Base-by-base conservation (phyloP, 352 stramenopile species). In the Pythium angustatum region DNA sequence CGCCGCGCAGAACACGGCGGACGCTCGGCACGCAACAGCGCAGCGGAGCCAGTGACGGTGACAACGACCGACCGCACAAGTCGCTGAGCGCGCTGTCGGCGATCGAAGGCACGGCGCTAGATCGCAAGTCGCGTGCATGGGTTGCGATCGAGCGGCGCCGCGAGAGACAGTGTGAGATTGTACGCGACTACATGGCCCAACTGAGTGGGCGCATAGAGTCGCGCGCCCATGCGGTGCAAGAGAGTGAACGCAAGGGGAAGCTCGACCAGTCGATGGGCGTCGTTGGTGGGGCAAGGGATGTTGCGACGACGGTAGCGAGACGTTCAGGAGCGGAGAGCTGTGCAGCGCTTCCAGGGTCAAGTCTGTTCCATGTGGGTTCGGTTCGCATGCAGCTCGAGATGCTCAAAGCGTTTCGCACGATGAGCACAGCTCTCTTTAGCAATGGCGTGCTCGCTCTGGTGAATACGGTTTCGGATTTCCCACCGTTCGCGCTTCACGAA, bases 381-480 rank as follows among this genome's bases (percentile, higher is more conserved):
- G 71, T 90, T n/a, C 79, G 81, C 9, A 64, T 92, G 49, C 83
- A 92, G 53, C 68, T 92, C 28, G 76, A 87, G 48, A 87, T 90
- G 76, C 62, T 92, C 38, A 79, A 71, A 1, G 77, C 82, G 33
- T 88, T 89, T 27, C 78, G 78, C 6, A 53, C 47, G 4, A 43
- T 67, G 10, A 78, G 64, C 56, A 72, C 81, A 28, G 63, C 43
- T 8, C 31, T 90, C 8, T 92, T 89, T 58, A 76, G 87, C 45
- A 79, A 75, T 19, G 76, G 79, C 4, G 54, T 76, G 26, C 63
- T 87, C 38, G 50, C 78, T 5, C 66, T 90, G 8, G 71, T 90
- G 19, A 54, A 83, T 28, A 88, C 83, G 2, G 47, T 88, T 21
- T 24, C 87, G 24, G 83, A 90, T 24, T 86, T 80, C 22, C 79